Percentiles rank a stretch among this genome's conserved stretches.
Evolutionary conservation across 73 alveolate genomes (phyloP).

Genomic region (Durusdinium trenchii): DNA sequence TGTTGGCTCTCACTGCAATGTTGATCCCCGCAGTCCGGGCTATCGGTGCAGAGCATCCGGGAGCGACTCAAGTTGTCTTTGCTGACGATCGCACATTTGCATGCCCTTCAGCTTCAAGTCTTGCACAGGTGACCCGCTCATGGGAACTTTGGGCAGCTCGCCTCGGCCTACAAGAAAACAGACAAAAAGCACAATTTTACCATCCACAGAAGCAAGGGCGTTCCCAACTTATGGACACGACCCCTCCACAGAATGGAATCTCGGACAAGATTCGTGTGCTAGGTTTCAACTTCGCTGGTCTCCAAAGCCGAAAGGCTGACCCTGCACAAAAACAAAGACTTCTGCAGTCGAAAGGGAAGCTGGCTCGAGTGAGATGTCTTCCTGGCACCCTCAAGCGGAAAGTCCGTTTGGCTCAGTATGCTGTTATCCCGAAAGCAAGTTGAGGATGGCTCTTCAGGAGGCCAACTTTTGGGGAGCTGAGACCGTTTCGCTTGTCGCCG

Average conservation of each 20-base stretch:
- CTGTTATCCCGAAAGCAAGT: neutral
- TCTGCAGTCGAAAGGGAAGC: neutral
- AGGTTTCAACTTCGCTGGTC: neutral
- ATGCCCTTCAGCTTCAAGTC: neutral
- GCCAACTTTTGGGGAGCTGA: neutral
- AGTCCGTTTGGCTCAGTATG: neutral
- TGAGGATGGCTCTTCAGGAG: conserved; percentile 32
- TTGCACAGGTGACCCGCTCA: neutral
- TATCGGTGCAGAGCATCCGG: neutral
- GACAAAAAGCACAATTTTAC: neutral
- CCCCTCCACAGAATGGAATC: neutral
- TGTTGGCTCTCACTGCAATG: neutral
- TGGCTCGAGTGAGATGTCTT: neutral
- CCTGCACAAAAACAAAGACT: neutral
- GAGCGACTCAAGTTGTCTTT: neutral
- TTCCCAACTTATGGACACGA: neutral
- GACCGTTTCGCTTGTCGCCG: neutral
- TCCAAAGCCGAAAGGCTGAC: neutral
- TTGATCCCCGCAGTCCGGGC: neutral
- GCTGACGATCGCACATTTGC: conserved; percentile 13
- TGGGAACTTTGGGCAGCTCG: neutral
- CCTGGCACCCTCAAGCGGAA: neutral
- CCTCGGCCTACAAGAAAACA: neutral
- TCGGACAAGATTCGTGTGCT: neutral
- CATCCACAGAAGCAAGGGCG: neutral